Percentiles rank a stretch among this genome's conserved stretches.
phyloP scores from a whole-genome alignment of 164 flowering plant species.

The Euptelea pleiosperma region DNA sequence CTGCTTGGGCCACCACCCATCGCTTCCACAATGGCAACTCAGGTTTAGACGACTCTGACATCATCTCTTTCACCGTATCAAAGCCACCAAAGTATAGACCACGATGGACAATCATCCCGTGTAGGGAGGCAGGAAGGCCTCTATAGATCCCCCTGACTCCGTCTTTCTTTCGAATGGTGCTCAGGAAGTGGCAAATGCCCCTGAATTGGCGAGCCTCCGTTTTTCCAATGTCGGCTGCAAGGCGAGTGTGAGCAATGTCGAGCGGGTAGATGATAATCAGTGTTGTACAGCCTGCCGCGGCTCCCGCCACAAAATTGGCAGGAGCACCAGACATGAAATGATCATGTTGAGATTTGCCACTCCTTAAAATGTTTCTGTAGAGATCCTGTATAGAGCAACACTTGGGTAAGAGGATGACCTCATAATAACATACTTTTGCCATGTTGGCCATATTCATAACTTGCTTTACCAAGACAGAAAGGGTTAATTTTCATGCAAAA shows the following conservation, averaged over 20 bases:
- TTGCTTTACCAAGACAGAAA: no score
- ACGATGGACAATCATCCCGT: slow-evolving; percentile 89
- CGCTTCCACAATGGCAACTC: slow-evolving; percentile 79
- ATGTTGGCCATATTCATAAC: no score
- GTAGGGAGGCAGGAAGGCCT: slow-evolving; percentile 93
- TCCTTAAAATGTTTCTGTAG: slow-evolving; percentile 57
- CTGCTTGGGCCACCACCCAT: slow-evolving; percentile 88
- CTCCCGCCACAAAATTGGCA: slow-evolving; percentile 83
- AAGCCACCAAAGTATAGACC: slow-evolving; percentile 98
- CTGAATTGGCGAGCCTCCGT: slow-evolving; percentile 69
- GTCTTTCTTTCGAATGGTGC: slow-evolving; percentile 60
- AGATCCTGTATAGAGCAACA: slow-evolving; percentile 61
- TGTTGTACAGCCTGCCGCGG: slow-evolving; percentile 96
- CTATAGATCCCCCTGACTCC: slow-evolving; percentile 81
- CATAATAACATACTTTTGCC: no score
- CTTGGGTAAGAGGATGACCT: no score
- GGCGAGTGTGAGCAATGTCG: slow-evolving; percentile 96
- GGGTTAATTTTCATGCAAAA: no score
- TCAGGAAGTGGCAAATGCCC: slow-evolving; percentile 78
- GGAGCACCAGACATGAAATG: slow-evolving; percentile 49
- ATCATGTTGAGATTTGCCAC: slow-evolving; percentile 27
- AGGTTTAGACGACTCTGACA: slow-evolving; percentile 43
- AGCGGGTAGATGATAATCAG: slow-evolving; percentile 83
- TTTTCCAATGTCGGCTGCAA: slow-evolving; percentile 87
- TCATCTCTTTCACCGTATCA: slow-evolving; percentile 78